phyloP scores from a whole-genome alignment of 2,329 filamentous ascomycete genomes.

The Penicillium sp. region DNA sequence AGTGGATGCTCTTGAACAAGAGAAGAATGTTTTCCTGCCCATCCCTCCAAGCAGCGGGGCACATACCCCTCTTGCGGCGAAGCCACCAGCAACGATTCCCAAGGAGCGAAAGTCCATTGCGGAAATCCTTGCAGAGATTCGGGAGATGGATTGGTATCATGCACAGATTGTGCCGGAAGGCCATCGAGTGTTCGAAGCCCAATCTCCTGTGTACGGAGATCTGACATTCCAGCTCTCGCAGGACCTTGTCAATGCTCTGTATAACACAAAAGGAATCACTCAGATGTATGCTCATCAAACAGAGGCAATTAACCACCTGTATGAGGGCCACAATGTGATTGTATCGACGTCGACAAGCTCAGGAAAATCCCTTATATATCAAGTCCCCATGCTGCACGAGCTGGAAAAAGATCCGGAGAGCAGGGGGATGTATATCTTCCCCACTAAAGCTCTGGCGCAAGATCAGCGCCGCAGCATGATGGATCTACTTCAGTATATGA shows the following conservation, averaged over 20 bases:
- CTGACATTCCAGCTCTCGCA: constrained; percentile 81
- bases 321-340: constrained; percentile 76
- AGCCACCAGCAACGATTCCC: constrained; percentile 64
- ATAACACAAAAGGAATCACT: constrained; percentile 80
- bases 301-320: constrained; percentile 80
- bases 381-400: constrained; percentile 80
- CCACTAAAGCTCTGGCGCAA: constrained; percentile 90
- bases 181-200: constrained; percentile 80
- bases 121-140: constrained; percentile 77
- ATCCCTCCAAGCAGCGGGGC: constrained; percentile 40
- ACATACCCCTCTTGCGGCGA: constrained; percentile 35
- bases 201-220: constrained; percentile 71
- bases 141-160: constrained; percentile 75
- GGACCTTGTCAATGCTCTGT: constrained; percentile 86
- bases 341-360: constrained; percentile 92
- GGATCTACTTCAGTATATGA: constrained; percentile 73
- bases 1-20: constrained; percentile 53
- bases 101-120: constrained; percentile 68
- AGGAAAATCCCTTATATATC: constrained; percentile 96
- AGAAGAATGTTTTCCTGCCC: constrained; percentile 57
- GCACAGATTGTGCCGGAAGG: constrained; percentile 89
- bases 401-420: constrained; percentile 68
- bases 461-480: constrained; percentile 84
- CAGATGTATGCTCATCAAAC: constrained; percentile 85
- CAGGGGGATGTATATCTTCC: constrained; percentile 94